A percentile compares a stretch with the other conserved stretches of the same genome.
Evolutionary conservation across 2,329 filamentous ascomycete genomes (phyloP).

Genomic region (Kalmusia sp.): DNA sequence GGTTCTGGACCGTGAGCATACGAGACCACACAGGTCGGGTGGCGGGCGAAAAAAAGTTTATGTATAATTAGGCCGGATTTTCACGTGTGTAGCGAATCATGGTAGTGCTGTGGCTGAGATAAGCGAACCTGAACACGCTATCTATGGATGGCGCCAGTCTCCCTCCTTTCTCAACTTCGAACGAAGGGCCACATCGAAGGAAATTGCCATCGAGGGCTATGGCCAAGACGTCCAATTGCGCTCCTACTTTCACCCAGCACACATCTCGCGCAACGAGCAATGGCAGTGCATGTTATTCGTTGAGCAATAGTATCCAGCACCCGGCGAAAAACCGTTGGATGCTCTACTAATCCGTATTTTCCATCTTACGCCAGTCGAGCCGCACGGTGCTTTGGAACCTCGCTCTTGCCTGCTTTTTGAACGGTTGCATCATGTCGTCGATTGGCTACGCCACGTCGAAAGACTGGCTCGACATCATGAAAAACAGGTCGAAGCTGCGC

Average conservation of each 20-base stretch:
- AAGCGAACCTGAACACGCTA: constrained; percentile 1
- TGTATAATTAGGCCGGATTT: no score
- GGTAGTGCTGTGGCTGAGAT: constrained; percentile 2
- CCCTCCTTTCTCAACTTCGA: constrained; percentile 5
- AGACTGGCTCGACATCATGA: constrained; percentile 48
- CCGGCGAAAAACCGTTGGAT: not conserved
- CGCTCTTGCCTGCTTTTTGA: not conserved
- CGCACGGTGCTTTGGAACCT: not conserved
- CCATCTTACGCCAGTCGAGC: not conserved
- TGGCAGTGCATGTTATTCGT: constrained; percentile 3
- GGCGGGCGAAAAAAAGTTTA: no score
- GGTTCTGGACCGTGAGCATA: no score
- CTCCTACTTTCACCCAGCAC: not conserved
- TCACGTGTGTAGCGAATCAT: no score
- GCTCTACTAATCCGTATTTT: not conserved
- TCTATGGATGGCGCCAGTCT: constrained; percentile 1
- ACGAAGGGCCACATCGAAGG: constrained; percentile 1
- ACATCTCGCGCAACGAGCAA: not conserved
- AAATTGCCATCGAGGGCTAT: not conserved
- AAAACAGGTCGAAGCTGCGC: constrained; percentile 42
- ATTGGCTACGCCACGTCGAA: constrained; percentile 41
- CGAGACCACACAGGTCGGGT: no score
- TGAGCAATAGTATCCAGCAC: constrained; percentile 2
- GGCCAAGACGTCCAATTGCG: not conserved
- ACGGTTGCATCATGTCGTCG: constrained; percentile 6